Evolutionary conservation across 129 eudicot species (phyloP).

Genomic region (sunflower (Helianthus annuus)): HanXRQr2.0-SUNRISE NC_035438.2:22312509-22313008

Average conservation of each 20-base stretch:
- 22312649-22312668: background rate
- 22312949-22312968: slow-evolving; percentile 81
- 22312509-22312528: too few relatives aligned
- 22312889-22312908: slow-evolving; percentile 83
- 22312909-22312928: slow-evolving; percentile 79
- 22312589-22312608: too few relatives aligned
- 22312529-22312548: too few relatives aligned
- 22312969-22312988: slow-evolving; percentile 92
- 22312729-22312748: background rate
- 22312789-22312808: slow-evolving; percentile 32
- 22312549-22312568: too few relatives aligned
- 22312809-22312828: slow-evolving; percentile 26
- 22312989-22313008: slow-evolving; percentile 97
- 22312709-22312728: background rate
- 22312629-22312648: background rate
- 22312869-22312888: slow-evolving; percentile 85
- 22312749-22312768: background rate
- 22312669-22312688: background rate
- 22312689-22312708: background rate
- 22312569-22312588: too few relatives aligned
- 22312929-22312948: slow-evolving; percentile 92
- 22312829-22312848: slow-evolving; percentile 5
- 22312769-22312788: background rate
- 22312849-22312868: slow-evolving; percentile 38
- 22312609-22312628: too few relatives aligned